A percentile compares a stretch with the other conserved stretches of the same genome.
Conservation (phyloP, 306 rosid genomes). For the Quercus berberidifolia region DNA sequence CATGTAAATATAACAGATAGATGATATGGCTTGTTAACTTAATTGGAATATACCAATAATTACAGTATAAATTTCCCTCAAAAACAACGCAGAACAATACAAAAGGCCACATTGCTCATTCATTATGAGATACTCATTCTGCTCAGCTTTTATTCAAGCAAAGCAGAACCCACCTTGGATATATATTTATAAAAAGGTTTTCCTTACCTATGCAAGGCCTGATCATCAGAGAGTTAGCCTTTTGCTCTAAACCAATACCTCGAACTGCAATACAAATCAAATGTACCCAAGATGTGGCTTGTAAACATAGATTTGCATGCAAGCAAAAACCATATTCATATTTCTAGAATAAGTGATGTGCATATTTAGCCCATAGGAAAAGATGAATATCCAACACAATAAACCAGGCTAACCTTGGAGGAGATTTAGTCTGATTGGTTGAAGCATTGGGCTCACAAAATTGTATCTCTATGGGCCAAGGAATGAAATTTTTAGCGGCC, state of each 20-base stretch:
- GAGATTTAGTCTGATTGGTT: conserved; percentile 79
- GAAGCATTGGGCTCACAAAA: conserved; percentile 76
- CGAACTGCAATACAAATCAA: conserved; percentile 52
- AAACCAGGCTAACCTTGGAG: conserved; percentile 65
- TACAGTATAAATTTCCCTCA: neutral
- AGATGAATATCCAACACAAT: conserved; percentile 11
- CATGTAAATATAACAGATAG: neutral
- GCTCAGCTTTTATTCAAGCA: neutral
- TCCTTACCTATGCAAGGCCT: conserved; percentile 84
- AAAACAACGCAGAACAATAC: neutral
- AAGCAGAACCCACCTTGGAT: neutral
- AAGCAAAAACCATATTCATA: neutral
- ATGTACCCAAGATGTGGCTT: conserved; percentile 7
- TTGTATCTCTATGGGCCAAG: conserved; percentile 96
- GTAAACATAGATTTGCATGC: neutral
- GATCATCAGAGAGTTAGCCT: conserved; percentile 89
- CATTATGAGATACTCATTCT: neutral
- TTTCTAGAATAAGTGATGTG: neutral
- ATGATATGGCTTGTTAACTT: neutral
- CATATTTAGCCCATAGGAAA: conserved; percentile 4
- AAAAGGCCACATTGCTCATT: neutral
- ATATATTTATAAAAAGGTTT: conserved; percentile 10
- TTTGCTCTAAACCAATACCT: conserved; percentile 62
- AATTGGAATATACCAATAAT: neutral
- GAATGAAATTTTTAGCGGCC: conserved; percentile 57